phyloP scores from a whole-genome alignment of 2,329 filamentous ascomycete genomes.

The Zymoseptoria brevis region DNA sequence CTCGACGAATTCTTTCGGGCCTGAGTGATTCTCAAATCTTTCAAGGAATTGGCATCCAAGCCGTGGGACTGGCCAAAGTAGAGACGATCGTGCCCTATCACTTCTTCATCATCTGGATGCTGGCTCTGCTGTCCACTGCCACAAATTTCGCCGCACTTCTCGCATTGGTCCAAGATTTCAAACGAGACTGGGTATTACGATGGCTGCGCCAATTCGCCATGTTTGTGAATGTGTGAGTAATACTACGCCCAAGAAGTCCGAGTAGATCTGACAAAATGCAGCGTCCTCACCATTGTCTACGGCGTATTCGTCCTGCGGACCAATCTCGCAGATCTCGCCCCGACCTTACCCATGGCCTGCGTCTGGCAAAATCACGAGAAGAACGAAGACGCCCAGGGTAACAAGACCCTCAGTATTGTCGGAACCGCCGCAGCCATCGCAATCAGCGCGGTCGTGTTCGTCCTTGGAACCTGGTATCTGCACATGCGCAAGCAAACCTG shows the following conservation, averaged over 20 bases:
- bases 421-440: slow-evolving; percentile 56
- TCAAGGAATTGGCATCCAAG: slow-evolving; percentile 61
- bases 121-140: slow-evolving; percentile 55
- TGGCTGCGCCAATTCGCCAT: slow-evolving; percentile 60
- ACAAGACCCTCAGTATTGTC: slow-evolving; percentile 39
- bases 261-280: neutral
- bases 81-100: slow-evolving; percentile 56
- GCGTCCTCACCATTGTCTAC: slow-evolving; percentile 46
- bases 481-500: slow-evolving; percentile 49
- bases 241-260: neutral
- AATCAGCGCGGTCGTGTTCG: slow-evolving; percentile 52
- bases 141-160: slow-evolving; percentile 59
- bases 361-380: slow-evolving; percentile 46
- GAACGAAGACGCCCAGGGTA: slow-evolving; percentile 22
- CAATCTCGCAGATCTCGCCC: slow-evolving; percentile 44
- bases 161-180: slow-evolving; percentile 59
- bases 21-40: slow-evolving; percentile 63
- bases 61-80: slow-evolving; percentile 54
- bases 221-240: slow-evolving; percentile 49
- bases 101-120: slow-evolving; percentile 64
- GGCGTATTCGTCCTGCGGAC: slow-evolving; percentile 51
- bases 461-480: slow-evolving; percentile 56
- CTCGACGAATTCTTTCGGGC: slow-evolving; percentile 56
- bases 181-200: slow-evolving; percentile 57
- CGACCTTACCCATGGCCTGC: slow-evolving; percentile 53